Evolutionary conservation across 345 rosid species (phyloP).

Genomic region (Populus davidiana): DNA sequence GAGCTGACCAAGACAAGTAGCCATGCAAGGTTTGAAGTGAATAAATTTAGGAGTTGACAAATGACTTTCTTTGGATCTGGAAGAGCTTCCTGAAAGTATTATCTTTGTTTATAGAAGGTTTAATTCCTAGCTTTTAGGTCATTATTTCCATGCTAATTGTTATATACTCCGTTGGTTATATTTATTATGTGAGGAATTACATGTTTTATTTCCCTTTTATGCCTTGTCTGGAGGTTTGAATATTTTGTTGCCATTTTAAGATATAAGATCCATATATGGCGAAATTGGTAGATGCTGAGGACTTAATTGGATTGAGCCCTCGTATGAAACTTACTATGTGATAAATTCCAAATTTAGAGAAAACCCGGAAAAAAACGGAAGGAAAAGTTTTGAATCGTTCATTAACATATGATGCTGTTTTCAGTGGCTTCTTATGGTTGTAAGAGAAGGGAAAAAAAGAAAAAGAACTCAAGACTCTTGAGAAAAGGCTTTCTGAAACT

Average conservation of each 20-base stretch:
- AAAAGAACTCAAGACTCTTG: too few relatives aligned
- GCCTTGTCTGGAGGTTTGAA: not conserved
- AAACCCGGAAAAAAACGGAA: too few relatives aligned
- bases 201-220: not conserved
- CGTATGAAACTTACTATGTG: too few relatives aligned
- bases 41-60: not conserved
- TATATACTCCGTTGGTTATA: too few relatives aligned
- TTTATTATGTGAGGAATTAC: not conserved
- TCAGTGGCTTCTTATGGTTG: not conserved
- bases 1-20: not conserved
- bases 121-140: not conserved
- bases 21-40: not conserved
- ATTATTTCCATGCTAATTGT: not conserved
- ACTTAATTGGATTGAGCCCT: too few relatives aligned
- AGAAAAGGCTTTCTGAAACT: not conserved
- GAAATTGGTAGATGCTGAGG: too few relatives aligned
- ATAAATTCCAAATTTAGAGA: too few relatives aligned
- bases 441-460: too few relatives aligned
- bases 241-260: too few relatives aligned
- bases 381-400: not conserved
- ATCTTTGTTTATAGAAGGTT: not conserved
- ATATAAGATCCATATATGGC: not conserved
- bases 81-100: not conserved
- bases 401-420: not conserved
- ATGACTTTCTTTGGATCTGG: not conserved